phyloP scores from a whole-genome alignment of 148 eudicot genomes.

The Amaranthus cruentus region DNA sequence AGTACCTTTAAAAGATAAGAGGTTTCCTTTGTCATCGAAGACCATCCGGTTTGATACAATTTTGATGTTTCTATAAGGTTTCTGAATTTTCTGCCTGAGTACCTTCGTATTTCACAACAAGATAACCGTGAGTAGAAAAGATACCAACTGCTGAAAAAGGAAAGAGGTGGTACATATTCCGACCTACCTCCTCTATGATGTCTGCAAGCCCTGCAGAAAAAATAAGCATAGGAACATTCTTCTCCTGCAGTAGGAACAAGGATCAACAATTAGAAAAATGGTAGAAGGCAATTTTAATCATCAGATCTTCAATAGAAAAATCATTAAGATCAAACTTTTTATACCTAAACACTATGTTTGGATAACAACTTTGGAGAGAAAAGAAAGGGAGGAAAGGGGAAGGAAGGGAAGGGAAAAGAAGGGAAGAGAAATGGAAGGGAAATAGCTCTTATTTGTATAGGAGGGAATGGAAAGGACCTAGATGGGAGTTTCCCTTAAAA shows the following conservation, averaged over 20 bases:
- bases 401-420: background rate
- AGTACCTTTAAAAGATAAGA: conserved; percentile 72
- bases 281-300: background rate
- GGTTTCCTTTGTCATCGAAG: conserved; percentile 58
- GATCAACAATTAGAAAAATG: conserved; percentile 4
- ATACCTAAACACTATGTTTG: no score
- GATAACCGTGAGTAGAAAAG: background rate
- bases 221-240: conserved; percentile 74
- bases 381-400: background rate
- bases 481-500: no score
- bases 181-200: conserved; percentile 82
- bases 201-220: conserved; percentile 97
- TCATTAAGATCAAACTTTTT: no score
- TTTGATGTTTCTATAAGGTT: conserved; percentile 69
- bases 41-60: conserved; percentile 90
- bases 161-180: background rate
- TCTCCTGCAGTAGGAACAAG: conserved; percentile 47
- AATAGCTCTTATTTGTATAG: no score
- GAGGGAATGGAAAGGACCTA: no score
- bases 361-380: no score
- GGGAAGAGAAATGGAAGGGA: no score
- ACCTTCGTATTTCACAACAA: conserved; percentile 45
- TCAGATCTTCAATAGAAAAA: background rate
- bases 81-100: conserved; percentile 70
- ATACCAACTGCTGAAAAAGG: background rate